A percentile compares a stretch with the other conserved stretches of the same genome.
These are phyloP conservation scores for Amphirosellinia nigrospora DNA, from an alignment of 495 filamentous ascomycete genomes.

Conservation along the genomic window DNA sequence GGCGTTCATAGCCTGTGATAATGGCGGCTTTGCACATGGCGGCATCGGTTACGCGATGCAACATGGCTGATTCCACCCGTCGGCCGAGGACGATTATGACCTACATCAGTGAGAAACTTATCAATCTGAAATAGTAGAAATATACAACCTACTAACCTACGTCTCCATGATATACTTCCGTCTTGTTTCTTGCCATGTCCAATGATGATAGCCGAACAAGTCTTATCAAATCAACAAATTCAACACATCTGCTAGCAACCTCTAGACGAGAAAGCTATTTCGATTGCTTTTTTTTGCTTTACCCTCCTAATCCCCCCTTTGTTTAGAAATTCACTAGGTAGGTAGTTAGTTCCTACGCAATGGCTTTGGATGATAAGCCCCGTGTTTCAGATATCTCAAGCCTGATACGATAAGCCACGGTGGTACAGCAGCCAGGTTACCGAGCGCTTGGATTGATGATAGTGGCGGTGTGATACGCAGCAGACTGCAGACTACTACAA, in stretches of 20 bases:
- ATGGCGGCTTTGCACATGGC: constrained; percentile 69
- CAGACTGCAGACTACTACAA: not conserved
- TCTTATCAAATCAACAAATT: not conserved
- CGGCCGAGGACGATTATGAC: constrained; percentile 80
- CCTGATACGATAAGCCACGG: not conserved
- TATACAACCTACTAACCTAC: not conserved
- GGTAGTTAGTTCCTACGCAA: not conserved
- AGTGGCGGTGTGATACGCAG: not conserved
- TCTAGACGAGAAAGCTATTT: not conserved
- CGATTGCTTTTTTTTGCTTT: not conserved
- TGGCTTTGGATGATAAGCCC: not conserved
- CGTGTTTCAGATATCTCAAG: constrained; percentile 6
- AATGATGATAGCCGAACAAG: not conserved
- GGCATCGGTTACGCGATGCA: constrained; percentile 82
- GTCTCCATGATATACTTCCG: not conserved
- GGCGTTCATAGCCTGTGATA: constrained; percentile 76
- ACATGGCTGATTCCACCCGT: constrained; percentile 81
- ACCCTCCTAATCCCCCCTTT: not conserved
- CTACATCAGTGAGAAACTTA: constrained; percentile 76
- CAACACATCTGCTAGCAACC: not conserved
- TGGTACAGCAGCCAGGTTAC: not conserved
- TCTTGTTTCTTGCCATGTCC: not conserved
- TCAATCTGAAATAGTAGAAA: constrained; percentile 23
- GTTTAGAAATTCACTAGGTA: not conserved
- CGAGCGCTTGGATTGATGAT: not conserved